Conservation (phyloP, 805 yeast genomes). For the Jamesozyma rosinii region DNA sequence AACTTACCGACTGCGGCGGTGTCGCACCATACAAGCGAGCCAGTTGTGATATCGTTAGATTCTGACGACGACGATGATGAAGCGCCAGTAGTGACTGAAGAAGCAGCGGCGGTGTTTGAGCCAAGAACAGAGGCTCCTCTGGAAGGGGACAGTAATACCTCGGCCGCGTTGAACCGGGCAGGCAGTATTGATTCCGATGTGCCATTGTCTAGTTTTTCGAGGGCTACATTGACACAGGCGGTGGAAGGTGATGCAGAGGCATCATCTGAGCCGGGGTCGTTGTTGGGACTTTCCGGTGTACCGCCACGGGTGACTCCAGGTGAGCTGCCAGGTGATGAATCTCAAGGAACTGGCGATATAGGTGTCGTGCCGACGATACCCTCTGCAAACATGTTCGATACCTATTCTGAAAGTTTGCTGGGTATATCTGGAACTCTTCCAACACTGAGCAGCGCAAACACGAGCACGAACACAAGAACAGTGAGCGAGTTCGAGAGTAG, state of each 20-base stretch:
- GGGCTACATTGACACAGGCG: neutral
- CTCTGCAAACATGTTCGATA: neutral
- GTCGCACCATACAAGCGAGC: slow-evolving; percentile 1
- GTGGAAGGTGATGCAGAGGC: neutral
- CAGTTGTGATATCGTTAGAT: slow-evolving; percentile 36
- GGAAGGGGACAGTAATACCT: neutral
- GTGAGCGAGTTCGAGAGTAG: neutral
- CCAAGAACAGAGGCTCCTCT: neutral
- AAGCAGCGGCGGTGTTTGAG: neutral
- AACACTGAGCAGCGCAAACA: neutral
- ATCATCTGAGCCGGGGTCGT: neutral
- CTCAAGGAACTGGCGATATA: neutral
- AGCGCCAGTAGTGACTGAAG: neutral
- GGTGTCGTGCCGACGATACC: neutral
- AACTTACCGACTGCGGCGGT: neutral
- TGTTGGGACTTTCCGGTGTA: neutral
- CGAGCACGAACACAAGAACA: neutral
- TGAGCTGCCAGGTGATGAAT: neutral
- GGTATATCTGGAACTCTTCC: neutral
- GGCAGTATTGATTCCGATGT: slow-evolving; percentile 6
- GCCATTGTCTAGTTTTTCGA: slow-evolving; percentile 5
- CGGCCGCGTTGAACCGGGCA: too few relatives aligned
- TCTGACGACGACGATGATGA: slow-evolving; percentile 36
- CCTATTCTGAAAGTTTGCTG: neutral
- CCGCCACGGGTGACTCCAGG: neutral